Evolutionary conservation across 371 early-diverging fungal genomes (phyloP).

Genomic region (Mucor mucedo): DNA sequence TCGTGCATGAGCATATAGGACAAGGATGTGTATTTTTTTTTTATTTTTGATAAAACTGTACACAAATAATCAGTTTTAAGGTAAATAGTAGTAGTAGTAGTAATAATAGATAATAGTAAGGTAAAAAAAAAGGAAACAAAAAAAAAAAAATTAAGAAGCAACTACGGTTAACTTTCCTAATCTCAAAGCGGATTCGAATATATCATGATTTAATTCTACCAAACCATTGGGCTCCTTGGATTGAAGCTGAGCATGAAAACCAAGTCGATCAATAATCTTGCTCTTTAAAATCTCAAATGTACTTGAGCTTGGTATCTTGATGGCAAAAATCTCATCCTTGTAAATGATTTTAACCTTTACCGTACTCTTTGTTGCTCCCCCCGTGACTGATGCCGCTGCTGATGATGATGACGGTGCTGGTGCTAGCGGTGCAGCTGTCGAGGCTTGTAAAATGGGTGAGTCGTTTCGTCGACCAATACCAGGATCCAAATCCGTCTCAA

Average conservation of each 20-base stretch:
- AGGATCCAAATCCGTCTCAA: slow-evolving; percentile 60
- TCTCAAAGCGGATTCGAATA: slow-evolving; percentile 42
- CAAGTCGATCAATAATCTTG: slow-evolving; percentile 66
- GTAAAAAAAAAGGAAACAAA: slow-evolving; percentile 11
- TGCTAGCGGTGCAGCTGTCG: not conserved
- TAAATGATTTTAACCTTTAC: slow-evolving; percentile 76
- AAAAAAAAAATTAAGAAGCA: slow-evolving; percentile 28
- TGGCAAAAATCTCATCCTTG: slow-evolving; percentile 76
- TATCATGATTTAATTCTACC: slow-evolving; percentile 36
- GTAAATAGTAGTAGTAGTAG: not conserved
- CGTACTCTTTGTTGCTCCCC: slow-evolving; percentile 3
- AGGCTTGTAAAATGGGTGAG: not conserved
- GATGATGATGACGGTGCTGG: not conserved
- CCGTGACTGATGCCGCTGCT: slow-evolving; percentile 5
- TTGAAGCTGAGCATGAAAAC: slow-evolving; percentile 37
- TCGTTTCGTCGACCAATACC: slow-evolving; percentile 2
- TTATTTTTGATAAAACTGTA: not conserved
- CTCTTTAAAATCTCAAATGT: slow-evolving; percentile 59
- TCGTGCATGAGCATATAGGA: no score
- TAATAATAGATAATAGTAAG: not conserved
- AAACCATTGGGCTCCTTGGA: slow-evolving; percentile 42
- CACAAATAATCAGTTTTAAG: not conserved
- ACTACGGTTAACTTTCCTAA: slow-evolving; percentile 54
- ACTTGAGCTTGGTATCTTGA: slow-evolving; percentile 67
- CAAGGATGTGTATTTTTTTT: no score